Evolutionary conservation across 2,329 filamentous ascomycete genomes (phyloP), one percentile per base, ranked within the genome.

Genomic region (Fusarium sp.): DNA sequence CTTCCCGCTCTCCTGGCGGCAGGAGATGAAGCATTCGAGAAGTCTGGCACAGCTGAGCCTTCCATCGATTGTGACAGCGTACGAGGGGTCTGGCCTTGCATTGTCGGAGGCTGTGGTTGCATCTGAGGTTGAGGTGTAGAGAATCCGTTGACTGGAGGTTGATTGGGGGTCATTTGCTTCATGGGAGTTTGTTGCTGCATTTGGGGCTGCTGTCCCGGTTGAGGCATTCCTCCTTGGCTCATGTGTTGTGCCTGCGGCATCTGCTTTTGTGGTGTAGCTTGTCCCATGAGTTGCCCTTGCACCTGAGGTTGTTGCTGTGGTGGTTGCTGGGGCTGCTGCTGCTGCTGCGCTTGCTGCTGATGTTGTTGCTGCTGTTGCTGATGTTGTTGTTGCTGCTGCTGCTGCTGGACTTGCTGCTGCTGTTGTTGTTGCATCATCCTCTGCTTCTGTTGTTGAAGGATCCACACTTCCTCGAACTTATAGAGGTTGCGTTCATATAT

Each of bases 401-500:
- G 21, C 13, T 77, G 78, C 13, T 83, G 80, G 28, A 78, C 75
- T 34, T 83, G 83, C 37, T 80, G 78, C 14, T 77, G 76, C 21
- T 79, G 82, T 19, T 83, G 69, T 81, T 85, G 82, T 65, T 88
- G 85, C 54, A 84, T 81, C 76, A 86, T 84, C 72, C 85, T 84
- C 44, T 84, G 82, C 26, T 82, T 83, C 69, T 83, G 84, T 65
- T 88, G 88, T 71, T 87, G 86, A 34, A 84, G 82, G 37, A 86
- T 76, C 82, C 87, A 91, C 3, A 86, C 87, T 62, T 90, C 88
- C 77, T 98, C 94, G 69, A 97, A 98, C 31, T 90, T 87, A 26
- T 87, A 81, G 8, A 98, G 81, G 70, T 94, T 94, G 37, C 88
- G 85, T 73, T 94, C 90, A 78, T 96, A 97, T 9, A 93, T 85